phyloP scores from a whole-genome alignment of 768 basidiomycete species.

The Kwoniella sp. region DNA sequence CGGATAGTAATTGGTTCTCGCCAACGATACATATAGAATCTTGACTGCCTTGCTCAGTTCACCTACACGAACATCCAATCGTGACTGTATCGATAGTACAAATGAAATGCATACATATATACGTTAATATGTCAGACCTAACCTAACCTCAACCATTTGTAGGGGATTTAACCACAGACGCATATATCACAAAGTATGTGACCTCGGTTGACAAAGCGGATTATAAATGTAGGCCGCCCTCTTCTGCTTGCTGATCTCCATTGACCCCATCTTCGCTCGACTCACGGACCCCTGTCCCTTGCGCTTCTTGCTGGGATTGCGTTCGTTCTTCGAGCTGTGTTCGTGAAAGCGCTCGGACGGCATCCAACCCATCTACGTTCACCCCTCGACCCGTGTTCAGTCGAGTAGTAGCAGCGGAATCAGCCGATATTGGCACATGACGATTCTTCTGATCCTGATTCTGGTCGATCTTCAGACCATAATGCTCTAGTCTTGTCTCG shows the following conservation, averaged over 20 bases:
- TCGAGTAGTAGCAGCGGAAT: no score
- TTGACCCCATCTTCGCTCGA: neutral
- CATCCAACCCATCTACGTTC: neutral
- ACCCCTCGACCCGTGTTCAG: no score
- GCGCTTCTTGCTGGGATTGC: neutral
- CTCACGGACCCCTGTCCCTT: neutral
- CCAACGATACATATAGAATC: neutral
- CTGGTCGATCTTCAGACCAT: constrained; percentile 28
- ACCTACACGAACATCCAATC: neutral
- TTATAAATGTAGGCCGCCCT: neutral
- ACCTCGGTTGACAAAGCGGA: no score
- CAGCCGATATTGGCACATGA: no score
- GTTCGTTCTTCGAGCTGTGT: neutral
- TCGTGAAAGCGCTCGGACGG: neutral
- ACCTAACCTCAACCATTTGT: no score
- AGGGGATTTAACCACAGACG: no score
- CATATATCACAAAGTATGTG: no score
- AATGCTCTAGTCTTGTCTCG: constrained; percentile 37
- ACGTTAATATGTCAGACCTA: no score
- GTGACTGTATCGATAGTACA: constrained; percentile 2
- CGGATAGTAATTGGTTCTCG: neutral
- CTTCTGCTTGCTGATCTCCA: no score
- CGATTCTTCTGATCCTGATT: neutral
- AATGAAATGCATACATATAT: neutral
- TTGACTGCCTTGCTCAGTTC: neutral